phyloP scores from a whole-genome alignment of 805 yeast species.

The Nakazawaea wyomingensis region DNA sequence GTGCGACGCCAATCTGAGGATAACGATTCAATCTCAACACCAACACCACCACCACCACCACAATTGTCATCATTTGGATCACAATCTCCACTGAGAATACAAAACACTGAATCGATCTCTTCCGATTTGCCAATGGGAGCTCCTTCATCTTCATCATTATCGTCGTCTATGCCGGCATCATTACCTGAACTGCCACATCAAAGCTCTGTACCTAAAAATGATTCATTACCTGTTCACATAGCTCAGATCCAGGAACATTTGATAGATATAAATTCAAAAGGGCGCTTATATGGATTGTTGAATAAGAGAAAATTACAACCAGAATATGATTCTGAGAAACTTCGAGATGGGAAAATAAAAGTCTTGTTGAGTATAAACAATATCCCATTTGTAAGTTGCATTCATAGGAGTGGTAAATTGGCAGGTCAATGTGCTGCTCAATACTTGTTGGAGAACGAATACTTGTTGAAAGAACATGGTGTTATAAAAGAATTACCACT shows the following conservation, averaged over 20 bases:
- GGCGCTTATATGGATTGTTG: constrained; percentile 26
- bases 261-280: constrained; percentile 25
- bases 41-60: not conserved
- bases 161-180: not conserved
- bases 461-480: constrained; percentile 11
- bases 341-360: constrained; percentile 19
- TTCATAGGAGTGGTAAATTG: constrained; percentile 29
- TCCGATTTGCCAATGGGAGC: too few species aligned
- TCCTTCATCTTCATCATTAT: not conserved
- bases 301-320: constrained; percentile 24
- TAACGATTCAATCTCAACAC: not conserved
- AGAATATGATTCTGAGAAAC: constrained; percentile 22
- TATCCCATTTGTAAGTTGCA: constrained; percentile 27
- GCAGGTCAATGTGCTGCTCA: constrained; percentile 37
- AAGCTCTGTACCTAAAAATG: too few species aligned
- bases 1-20: constrained; percentile 1
- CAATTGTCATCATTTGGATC: constrained; percentile 7
- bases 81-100: not conserved
- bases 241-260: constrained; percentile 2
- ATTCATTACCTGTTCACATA: constrained; percentile 3
- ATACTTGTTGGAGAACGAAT: constrained; percentile 22
- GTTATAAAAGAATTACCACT: not conserved
- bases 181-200: not conserved
- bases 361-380: constrained; percentile 26
- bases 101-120: not conserved